Evolutionary conservation across 2,329 filamentous ascomycete genomes (phyloP), one percentile per base, ranked within the genome.

Genomic region (Gnomoniopsis smithogilvyi): DNA sequence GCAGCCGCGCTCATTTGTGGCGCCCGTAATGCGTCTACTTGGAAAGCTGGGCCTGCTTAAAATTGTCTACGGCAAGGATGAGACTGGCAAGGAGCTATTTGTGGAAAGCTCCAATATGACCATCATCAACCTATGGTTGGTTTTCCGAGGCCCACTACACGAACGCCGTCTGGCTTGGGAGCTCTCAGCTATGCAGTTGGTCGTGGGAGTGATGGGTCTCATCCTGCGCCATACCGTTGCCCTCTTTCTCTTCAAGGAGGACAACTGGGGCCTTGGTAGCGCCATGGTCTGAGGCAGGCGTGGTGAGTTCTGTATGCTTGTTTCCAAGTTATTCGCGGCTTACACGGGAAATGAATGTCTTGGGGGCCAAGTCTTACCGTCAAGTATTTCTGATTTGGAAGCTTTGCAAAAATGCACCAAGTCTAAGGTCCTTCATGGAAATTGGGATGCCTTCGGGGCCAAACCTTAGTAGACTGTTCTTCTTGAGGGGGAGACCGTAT

Each of bases 101-200:
- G 77, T 85, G 24, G 89, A 95, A 74, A 94, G 88, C 21, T 92
- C 86, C 64, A 99, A 99, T 73, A 82, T 99, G 63, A 99, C 95
- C 10, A 83, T 99, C 51, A 80, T 99, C 65, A 99, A 99, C 71
- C 81, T 99, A 58, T 99, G 94, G 94, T 79, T 99, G 63, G 91
- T 98, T 54, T 96, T 92, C 91, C 88, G 93, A 71, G 95, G 95
- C 0, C 93, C 95, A 2, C 84, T 96, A 80, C 84, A 90, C 63
- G 95, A 99, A 73, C 90, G 96, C 74, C 82, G 85, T 49, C 80
- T 99, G 56, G 91, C 92, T 26, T 78, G 86, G 69, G 91, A 95
- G 72, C 81, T 99, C 62, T 83, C 95, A 49, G 76, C 76, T n/a
- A 82, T 97, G 74, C 95, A 99, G 78, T 78, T 85, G 17, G 73